These are phyloP conservation scores for Fusarium austroafricanum DNA, from an alignment of 2,329 filamentous ascomycete genomes.

Conservation along the genomic window DNA sequence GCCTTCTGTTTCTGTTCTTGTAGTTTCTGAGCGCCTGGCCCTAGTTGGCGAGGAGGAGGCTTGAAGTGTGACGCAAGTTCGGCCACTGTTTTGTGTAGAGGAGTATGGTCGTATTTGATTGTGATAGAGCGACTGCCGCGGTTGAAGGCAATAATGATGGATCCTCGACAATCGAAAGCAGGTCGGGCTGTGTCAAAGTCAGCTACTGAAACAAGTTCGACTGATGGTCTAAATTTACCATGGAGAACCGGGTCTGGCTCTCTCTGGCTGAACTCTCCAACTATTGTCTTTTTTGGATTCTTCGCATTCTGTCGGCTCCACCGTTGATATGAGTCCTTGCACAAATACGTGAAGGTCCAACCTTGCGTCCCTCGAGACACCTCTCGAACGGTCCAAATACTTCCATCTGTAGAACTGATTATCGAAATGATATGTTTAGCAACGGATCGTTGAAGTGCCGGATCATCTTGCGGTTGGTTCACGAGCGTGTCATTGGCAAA, in stretches of 20 bases:
- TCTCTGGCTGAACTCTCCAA: conserved; percentile 63
- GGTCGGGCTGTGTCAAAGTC: conserved; percentile 58
- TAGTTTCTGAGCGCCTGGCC: conserved; percentile 44
- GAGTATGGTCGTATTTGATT: conserved; percentile 67
- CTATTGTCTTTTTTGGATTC: conserved; percentile 52
- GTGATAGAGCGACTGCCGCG: conserved; percentile 60
- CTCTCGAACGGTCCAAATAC: conserved; percentile 61
- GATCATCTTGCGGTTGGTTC: conserved; percentile 62
- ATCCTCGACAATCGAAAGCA: conserved; percentile 69
- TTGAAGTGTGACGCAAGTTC: conserved; percentile 61
- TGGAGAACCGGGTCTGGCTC: conserved; percentile 59
- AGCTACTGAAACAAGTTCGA: not conserved
- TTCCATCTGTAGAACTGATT: conserved; percentile 59
- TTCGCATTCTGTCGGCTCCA: conserved; percentile 63
- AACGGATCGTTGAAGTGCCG: conserved; percentile 61
- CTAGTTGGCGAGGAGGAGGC: conserved; percentile 55
- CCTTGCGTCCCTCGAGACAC: conserved; percentile 59
- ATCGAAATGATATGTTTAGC: conserved; percentile 60
- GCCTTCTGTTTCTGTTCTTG: conserved; percentile 40
- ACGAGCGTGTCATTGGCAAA: conserved; percentile 59
- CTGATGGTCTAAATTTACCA: conserved; percentile 51
- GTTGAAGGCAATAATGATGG: conserved; percentile 62
- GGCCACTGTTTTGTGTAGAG: conserved; percentile 66
- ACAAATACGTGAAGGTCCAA: conserved; percentile 66
- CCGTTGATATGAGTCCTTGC: conserved; percentile 62